Evolutionary conservation across 192 early-diverging fungal species (phyloP).

Genomic region (Chytriomyces confervae): DNA sequence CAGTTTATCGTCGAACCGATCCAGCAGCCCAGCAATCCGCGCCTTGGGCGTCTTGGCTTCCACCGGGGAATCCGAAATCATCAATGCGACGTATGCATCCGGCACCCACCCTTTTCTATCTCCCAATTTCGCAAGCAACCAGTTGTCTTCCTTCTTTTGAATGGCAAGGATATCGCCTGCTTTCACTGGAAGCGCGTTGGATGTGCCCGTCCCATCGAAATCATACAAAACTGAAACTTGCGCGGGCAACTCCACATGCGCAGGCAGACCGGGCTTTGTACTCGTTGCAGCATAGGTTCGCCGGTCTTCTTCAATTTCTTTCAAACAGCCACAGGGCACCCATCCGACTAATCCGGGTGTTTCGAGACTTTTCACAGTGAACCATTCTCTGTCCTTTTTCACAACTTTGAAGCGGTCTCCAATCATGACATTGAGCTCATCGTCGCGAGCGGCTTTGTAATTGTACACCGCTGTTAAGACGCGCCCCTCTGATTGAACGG

Average conservation of each 20-base stretch:
- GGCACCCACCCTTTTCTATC: conserved; percentile 30
- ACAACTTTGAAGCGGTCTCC: conserved; percentile 68
- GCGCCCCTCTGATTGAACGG: not conserved
- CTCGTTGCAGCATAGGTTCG: not conserved
- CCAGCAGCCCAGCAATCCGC: not conserved
- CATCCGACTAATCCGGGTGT: conserved; percentile 3
- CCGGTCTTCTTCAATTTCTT: not conserved
- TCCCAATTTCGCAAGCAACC: conserved; percentile 14
- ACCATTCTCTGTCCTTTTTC: conserved; percentile 64
- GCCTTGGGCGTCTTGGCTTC: not conserved
- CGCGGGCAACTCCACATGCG: conserved; percentile 7
- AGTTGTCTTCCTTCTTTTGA: conserved; percentile 16
- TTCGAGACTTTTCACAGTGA: conserved; percentile 53
- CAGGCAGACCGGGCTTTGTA: not conserved
- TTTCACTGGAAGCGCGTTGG: not conserved
- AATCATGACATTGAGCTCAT: conserved; percentile 66
- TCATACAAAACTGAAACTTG: conserved; percentile 13
- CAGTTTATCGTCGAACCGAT: not conserved
- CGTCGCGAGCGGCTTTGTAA: conserved; percentile 61
- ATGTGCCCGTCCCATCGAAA: conserved; percentile 4
- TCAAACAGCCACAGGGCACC: conserved; percentile 27
- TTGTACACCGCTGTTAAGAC: conserved; percentile 67
- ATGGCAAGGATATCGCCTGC: not conserved
- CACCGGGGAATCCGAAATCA: not conserved
- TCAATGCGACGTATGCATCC: conserved; percentile 16